Evolutionary conservation across 2,329 filamentous ascomycete genomes (phyloP), one percentile per base, ranked within the genome.

Genomic region (Helicocarpus griseus): DNA sequence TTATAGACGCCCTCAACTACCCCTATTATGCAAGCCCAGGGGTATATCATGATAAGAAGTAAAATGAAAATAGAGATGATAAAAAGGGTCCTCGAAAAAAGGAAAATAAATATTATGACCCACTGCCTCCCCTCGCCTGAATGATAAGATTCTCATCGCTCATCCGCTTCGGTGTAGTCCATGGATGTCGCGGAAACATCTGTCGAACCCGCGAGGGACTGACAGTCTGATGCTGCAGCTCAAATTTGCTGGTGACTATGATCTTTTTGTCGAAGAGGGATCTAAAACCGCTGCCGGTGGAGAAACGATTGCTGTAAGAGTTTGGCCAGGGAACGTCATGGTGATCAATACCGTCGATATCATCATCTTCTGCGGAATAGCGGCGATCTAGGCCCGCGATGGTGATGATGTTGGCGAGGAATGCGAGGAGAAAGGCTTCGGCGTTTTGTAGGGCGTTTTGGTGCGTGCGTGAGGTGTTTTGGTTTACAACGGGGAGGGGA

Each of bases 341-440:
- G 8, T 48, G 24, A n/a, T 48, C 17, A 17, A 67, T 22, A 43
- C n/a, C n/a, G n/a, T n/a, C n/a, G n/a, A 11, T 22, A 24, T 46
- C 43, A 17, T 35, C 43, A 17, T 35, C 43, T 22, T 35, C 43
- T 8, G 19, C 2, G 9, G 17, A n/a, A 22, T 13, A 49, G 67
- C 24, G 50, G 67, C 24, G 21, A 19, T 49, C 36, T 11, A 51
- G 40, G 36, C 29, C 29, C 6, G 38, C 70, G 8, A 72, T 52
- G 0, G 68, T 68, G 1, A 69, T 69, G 0, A 63, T 62, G 49
- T 73, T 73, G 19, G 71, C 69, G 5, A 72, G 68, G 36, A 62
- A 61, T 35, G 56, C 56, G 9, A 59, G 56, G 5, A 57, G 57
- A n/a, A 62, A 46, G n/a, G 71, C 60, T 51, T 73, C 70, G 4